Conservation (phyloP, 805 yeast genomes). For the Priceomyces melissophilus region DNA sequence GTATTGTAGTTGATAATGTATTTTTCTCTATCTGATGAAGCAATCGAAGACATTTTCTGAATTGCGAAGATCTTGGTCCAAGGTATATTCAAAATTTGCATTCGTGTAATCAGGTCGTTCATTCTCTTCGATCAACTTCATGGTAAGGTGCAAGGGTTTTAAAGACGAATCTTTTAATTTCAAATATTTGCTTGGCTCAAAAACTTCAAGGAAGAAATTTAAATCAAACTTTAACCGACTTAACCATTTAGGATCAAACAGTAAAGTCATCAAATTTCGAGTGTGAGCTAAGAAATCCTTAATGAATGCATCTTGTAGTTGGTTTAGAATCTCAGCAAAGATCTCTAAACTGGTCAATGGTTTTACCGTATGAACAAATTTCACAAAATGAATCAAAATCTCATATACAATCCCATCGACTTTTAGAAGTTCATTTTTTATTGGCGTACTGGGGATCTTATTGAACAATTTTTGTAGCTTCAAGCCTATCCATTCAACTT, state of each 20-base stretch:
- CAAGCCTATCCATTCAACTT: conserved; percentile 30
- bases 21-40: conserved; percentile 16
- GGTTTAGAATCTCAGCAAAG: conserved; percentile 34
- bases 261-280: conserved; percentile 16
- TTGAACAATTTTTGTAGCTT: conserved; percentile 24
- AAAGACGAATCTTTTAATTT: conserved; percentile 32
- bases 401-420: conserved; percentile 41
- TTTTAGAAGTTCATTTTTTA: conserved; percentile 9
- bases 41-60: conserved; percentile 34
- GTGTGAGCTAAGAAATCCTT: conserved; percentile 30
- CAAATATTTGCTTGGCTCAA: conserved; percentile 32
- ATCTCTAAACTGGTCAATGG: conserved; percentile 38
- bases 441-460: conserved; percentile 7
- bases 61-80: conserved; percentile 23
- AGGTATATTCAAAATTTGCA: conserved; percentile 25
- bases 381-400: conserved; percentile 38
- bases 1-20: background rate
- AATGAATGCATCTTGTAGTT: conserved; percentile 35
- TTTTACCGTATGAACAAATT: conserved; percentile 34
- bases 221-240: conserved; percentile 35
- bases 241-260: conserved; percentile 10
- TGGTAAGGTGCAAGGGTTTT: conserved; percentile 29
- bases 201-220: conserved; percentile 36
- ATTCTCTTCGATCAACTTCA: conserved; percentile 23
- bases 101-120: conserved; percentile 19